phyloP scores from a whole-genome alignment of 371 early-diverging fungal species.

The Syncephalastrum racemosum region DNA sequence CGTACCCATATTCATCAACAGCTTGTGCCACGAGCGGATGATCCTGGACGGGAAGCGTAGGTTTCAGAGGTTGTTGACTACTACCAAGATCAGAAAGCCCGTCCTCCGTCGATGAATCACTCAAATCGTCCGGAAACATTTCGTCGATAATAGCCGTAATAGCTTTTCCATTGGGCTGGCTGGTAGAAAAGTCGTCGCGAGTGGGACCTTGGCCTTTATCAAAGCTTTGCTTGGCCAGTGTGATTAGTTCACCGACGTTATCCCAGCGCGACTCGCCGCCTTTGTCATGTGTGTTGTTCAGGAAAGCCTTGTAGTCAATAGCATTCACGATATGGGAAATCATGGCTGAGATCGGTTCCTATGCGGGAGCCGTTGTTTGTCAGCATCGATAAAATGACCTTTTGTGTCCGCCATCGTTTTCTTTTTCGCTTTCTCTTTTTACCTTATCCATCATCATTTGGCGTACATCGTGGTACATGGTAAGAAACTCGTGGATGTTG shows the following conservation, averaged over 20 bases:
- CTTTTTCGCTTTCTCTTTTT: not conserved
- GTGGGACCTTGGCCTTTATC: not conserved
- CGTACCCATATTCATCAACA: no score
- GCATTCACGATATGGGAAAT: conserved; percentile 21
- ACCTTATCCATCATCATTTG: conserved; percentile 18
- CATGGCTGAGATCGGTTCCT: conserved; percentile 19
- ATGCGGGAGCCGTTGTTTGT: not conserved
- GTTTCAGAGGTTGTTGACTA: no score
- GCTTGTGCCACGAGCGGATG: no score
- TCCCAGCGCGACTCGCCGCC: conserved; percentile 26
- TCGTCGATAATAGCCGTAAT: no score
- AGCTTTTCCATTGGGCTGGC: no score
- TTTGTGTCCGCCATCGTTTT: not conserved
- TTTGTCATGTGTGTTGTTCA: conserved; percentile 21
- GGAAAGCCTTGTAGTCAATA: conserved; percentile 23
- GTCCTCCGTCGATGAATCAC: no score
- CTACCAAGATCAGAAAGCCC: no score
- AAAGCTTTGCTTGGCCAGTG: conserved; percentile 20
- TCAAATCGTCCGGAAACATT: no score
- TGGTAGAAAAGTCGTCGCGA: no score
- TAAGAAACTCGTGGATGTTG: conserved; percentile 10
- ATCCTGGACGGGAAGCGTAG: no score
- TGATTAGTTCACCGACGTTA: conserved; percentile 40
- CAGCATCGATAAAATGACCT: not conserved
- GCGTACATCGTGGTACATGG: conserved; percentile 7